phyloP scores from a whole-genome alignment of 257 asterid species.

The Solanum medicagineum region DNA sequence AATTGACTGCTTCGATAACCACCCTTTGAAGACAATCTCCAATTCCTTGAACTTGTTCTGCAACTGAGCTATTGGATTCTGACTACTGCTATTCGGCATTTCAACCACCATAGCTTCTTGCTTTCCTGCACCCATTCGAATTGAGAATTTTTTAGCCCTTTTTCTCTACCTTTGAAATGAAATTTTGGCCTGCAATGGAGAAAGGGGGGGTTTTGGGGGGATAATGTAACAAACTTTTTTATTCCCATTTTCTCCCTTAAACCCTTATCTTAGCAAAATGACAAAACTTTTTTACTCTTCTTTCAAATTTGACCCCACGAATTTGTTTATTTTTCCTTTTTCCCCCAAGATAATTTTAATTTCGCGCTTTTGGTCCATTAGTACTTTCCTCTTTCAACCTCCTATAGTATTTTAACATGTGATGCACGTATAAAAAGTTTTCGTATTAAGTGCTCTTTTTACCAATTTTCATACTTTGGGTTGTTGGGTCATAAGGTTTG shows the following conservation, averaged over 20 bases:
- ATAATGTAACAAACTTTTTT: neutral
- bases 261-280: neutral
- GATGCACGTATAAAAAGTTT: neutral
- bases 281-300: neutral
- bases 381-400: neutral
- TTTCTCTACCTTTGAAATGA: neutral
- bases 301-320: neutral
- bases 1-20: conserved; percentile 75
- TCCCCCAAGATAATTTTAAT: neutral
- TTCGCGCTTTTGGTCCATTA: neutral
- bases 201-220: neutral
- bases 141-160: neutral
- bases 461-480: neutral
- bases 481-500: neutral
- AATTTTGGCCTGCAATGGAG: neutral
- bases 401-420: neutral
- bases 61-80: conserved; percentile 55
- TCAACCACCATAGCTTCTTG: conserved; percentile 42
- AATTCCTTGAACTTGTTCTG: conserved; percentile 63
- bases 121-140: conserved; percentile 40
- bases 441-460: neutral
- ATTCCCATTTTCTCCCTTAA: conserved; percentile 3
- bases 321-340: neutral
- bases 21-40: conserved; percentile 38
- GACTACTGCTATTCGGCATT: conserved; percentile 6